Percentiles rank a stretch among this genome's conserved stretches.
Evolutionary conservation across 2,329 filamentous ascomycete species (phyloP).

Genomic region (Trichoderma cornu-damae): DNA sequence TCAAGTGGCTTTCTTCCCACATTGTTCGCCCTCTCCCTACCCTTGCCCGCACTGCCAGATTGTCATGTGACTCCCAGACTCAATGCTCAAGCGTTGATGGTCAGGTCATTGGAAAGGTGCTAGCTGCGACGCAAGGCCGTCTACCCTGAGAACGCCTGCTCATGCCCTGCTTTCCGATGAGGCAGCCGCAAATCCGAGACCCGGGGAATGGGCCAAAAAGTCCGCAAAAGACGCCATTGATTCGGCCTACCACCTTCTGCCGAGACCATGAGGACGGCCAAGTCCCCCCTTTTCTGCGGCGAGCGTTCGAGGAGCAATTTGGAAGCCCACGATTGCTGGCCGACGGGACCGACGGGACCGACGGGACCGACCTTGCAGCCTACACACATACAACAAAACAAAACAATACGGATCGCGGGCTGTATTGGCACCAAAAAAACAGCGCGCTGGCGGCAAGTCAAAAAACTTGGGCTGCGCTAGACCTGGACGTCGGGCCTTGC

Average conservation of each 20-base stretch:
- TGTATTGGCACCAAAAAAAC: neutral
- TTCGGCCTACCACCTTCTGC: conserved; percentile 4
- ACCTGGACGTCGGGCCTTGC: too few species aligned
- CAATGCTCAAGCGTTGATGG: neutral
- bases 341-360: too few species aligned
- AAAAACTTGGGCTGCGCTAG: neutral
- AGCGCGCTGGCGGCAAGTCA: neutral
- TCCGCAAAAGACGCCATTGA: neutral
- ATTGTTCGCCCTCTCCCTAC: neutral
- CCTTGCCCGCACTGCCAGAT: neutral
- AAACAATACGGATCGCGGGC: neutral
- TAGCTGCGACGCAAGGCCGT: too few species aligned
- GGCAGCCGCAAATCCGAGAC: neutral
- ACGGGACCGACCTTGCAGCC: too few species aligned
- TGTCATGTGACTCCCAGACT: conserved; percentile 4
- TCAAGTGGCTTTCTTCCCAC: too few species aligned
- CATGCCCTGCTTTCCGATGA: neutral
- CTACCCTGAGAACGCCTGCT: too few species aligned
- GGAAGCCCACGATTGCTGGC: neutral
- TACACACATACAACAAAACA: too few species aligned
- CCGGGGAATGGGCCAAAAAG: neutral
- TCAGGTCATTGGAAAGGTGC: neutral
- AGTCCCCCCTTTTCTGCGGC: too few species aligned
- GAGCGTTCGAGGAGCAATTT: neutral
- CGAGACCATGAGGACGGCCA: neutral